phyloP scores from a whole-genome alignment of 768 basidiomycete species.

The Suillus lakei region DNA sequence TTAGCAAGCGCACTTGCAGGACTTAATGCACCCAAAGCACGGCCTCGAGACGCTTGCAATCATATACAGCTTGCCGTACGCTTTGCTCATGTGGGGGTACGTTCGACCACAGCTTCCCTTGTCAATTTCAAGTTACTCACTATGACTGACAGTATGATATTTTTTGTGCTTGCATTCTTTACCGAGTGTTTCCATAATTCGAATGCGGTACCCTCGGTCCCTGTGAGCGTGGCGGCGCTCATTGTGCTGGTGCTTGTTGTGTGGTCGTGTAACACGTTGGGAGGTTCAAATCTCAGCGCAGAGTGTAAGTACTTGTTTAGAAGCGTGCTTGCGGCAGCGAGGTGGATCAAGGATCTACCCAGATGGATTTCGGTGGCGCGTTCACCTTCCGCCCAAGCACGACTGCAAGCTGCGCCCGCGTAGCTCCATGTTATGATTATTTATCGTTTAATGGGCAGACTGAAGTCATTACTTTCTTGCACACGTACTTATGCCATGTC shows the following conservation, averaged over 20 bases:
- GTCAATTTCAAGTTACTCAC: not conserved
- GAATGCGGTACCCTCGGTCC: conserved; percentile 15
- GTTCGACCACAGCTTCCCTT: conserved; percentile 20
- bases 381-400: not conserved
- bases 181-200: conserved; percentile 2
- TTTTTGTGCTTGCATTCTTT: conserved; percentile 13
- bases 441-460: not conserved
- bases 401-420: not conserved
- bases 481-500: not conserved
- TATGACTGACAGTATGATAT: conserved; percentile 9
- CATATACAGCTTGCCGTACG: conserved; percentile 54
- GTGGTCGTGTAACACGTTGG: not conserved
- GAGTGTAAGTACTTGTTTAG: not conserved
- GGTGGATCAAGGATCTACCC: not conserved
- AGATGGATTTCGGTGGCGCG: not conserved
- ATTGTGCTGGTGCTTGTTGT: conserved; percentile 37
- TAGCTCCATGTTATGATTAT: not conserved
- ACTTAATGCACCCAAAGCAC: conserved; percentile 20
- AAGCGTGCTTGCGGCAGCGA: not conserved
- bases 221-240: conserved; percentile 33
- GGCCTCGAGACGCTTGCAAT: conserved; percentile 51
- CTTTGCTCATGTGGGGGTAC: conserved; percentile 56
- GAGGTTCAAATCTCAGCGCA: not conserved
- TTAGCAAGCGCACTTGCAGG: conserved; percentile 4
- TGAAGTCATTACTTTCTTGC: not conserved